A percentile compares a stretch with the other conserved stretches of the same genome.
Evolutionary conservation across 2,329 filamentous ascomycete species (phyloP).

Genomic region (Oidium heveae): DNA sequence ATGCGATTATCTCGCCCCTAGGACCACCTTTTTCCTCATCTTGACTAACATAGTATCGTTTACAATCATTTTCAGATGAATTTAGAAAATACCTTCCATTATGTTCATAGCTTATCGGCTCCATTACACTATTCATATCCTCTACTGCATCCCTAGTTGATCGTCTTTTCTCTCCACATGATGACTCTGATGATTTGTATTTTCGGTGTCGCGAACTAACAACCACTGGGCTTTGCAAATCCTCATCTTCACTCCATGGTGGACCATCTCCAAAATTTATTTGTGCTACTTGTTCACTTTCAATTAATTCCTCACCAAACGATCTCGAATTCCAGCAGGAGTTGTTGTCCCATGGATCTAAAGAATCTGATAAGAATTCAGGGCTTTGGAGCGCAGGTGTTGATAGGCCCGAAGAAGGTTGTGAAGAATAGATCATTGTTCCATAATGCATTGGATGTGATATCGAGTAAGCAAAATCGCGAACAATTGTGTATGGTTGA

Average conservation of each 20-base stretch:
- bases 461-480: conserved; percentile 72
- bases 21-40: conserved; percentile 47
- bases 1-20: conserved; percentile 59
- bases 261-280: conserved; percentile 73
- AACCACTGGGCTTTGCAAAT: conserved; percentile 69
- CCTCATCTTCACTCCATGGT: conserved; percentile 87
- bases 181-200: conserved; percentile 43
- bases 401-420: conserved; percentile 51
- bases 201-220: conserved; percentile 68
- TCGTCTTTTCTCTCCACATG: conserved; percentile 21
- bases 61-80: conserved; percentile 42
- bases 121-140: conserved; percentile 19
- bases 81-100: conserved; percentile 43
- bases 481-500: neutral
- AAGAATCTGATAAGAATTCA: conserved; percentile 62
- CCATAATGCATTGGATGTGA: conserved; percentile 82
- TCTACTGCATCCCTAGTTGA: conserved; percentile 18
- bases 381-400: conserved; percentile 58
- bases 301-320: conserved; percentile 20
- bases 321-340: conserved; percentile 27
- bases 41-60: conserved; percentile 50
- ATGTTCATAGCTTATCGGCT: conserved; percentile 25
- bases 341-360: conserved; percentile 47
- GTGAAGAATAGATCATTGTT: conserved; percentile 48
- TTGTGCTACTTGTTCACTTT: conserved; percentile 47